phyloP scores from a whole-genome alignment of 2,329 filamentous ascomycete genomes.

The Pseudogymnoascus sp. region DNA sequence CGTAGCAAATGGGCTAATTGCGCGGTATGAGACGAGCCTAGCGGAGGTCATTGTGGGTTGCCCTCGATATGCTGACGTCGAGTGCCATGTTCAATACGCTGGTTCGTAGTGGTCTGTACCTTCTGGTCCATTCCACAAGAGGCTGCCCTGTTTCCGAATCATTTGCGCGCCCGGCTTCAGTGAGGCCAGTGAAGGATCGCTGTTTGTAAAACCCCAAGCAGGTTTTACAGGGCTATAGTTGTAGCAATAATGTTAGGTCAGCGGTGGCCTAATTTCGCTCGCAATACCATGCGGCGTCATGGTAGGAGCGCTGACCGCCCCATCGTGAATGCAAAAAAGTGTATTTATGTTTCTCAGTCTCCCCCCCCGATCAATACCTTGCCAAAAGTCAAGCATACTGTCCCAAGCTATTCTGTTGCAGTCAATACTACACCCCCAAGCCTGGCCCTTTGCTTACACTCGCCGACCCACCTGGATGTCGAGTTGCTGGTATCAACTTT shows the following conservation, averaged over 20 bases:
- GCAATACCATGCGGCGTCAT: constrained; percentile 6
- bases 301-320: constrained; percentile 7
- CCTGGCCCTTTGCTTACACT: constrained; percentile 1
- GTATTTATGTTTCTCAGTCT: constrained; percentile 11
- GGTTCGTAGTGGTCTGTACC: neutral
- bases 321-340: neutral
- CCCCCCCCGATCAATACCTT: neutral
- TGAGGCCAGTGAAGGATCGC: constrained; percentile 7
- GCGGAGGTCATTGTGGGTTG: constrained; percentile 3
- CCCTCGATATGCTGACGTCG: neutral
- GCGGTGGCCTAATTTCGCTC: constrained; percentile 3
- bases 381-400: constrained; percentile 1
- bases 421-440: neutral
- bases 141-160: neutral
- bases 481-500: constrained; percentile 9
- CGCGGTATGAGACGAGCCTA: constrained; percentile 2
- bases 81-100: constrained; percentile 2
- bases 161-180: constrained; percentile 8
- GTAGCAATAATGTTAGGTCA: neutral
- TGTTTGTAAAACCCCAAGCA: constrained; percentile 5
- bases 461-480: neutral
- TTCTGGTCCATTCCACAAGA: constrained; percentile 1
- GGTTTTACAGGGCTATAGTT: constrained; percentile 2
- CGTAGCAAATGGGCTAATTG: constrained; percentile 1
- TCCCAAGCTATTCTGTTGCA: neutral